Evolutionary conservation across 1,139 yeast species (phyloP).

Genomic region (Waltiozyma sp.): DNA sequence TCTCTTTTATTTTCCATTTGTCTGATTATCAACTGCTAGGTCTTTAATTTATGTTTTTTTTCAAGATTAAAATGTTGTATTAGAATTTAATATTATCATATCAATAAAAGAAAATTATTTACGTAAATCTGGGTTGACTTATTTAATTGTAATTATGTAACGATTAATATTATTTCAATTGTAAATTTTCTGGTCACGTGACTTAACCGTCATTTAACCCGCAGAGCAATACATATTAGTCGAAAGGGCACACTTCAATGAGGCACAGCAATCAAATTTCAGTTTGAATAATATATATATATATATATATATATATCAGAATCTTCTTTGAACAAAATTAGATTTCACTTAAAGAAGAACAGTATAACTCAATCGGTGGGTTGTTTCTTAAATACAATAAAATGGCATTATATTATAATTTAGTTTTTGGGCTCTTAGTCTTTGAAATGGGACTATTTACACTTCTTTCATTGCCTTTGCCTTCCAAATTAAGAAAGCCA

Average conservation of each 20-base stretch:
- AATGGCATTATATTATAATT: conserved; percentile 67
- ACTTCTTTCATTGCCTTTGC: conserved; percentile 76
- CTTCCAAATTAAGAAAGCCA: conserved; percentile 60
- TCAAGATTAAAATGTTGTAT: not conserved
- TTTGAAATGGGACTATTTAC: conserved; percentile 76
- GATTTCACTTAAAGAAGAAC: too few species aligned
- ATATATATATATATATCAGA: too few species aligned
- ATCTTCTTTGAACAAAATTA: too few species aligned
- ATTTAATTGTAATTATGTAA: too few species aligned
- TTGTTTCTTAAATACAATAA: too few species aligned
- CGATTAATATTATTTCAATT: too few species aligned
- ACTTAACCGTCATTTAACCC: too few species aligned
- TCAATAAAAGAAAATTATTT: not conserved
- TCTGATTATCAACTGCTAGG: not conserved
- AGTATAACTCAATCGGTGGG: too few species aligned
- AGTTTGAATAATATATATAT: not conserved
- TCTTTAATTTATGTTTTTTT: too few species aligned
- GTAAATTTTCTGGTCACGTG: too few species aligned
- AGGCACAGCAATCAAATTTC: not conserved
- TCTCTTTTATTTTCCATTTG: not conserved
- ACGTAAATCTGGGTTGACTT: not conserved
- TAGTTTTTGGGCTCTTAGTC: conserved; percentile 67
- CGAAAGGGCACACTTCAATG: too few species aligned
- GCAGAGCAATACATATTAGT: not conserved
- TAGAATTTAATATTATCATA: not conserved